These are phyloP conservation scores for Blastocystis sp. DNA, from an alignment of 352 stramenopile species.

Conservation along the genomic window DNA sequence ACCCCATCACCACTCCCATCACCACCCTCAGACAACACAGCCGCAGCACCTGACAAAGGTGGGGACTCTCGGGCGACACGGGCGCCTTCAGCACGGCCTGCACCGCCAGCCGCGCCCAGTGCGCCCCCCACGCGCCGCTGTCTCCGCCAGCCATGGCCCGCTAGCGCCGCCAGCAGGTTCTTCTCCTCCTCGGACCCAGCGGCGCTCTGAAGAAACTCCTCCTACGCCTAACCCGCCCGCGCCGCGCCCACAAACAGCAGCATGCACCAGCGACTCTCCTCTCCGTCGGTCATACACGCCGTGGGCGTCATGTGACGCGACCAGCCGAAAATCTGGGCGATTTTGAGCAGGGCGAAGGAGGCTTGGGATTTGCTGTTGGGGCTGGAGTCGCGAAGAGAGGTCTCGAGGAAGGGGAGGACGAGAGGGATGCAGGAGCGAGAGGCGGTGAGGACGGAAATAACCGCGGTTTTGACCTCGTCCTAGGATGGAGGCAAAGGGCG, in stretches of 20 bases:
- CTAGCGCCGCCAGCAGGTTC: neutral
- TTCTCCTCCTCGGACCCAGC: neutral
- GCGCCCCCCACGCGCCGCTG: neutral
- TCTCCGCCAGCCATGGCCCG: neutral
- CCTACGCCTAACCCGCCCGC: neutral
- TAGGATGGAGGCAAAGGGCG: neutral
- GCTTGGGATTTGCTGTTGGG: constrained; percentile 33
- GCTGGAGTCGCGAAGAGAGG: constrained; percentile 13
- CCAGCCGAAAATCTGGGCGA: constrained; percentile 20
- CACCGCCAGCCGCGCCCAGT: neutral
- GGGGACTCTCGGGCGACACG: neutral
- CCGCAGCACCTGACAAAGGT: neutral
- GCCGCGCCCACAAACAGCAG: neutral
- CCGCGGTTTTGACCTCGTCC: constrained; percentile 29
- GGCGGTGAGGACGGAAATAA: constrained; percentile 6
- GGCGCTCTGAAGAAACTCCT: neutral
- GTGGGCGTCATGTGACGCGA: neutral
- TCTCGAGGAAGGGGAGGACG: constrained; percentile 40
- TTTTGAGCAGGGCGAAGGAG: neutral
- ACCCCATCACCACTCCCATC: too few relatives aligned
- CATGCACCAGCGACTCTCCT: constrained; percentile 22
- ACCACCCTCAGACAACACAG: neutral
- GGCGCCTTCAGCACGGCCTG: neutral
- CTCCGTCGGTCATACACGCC: constrained; percentile 16
- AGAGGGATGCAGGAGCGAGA: neutral